Percentiles rank a stretch among this genome's conserved stretches.
These are phyloP conservation scores for Aspergillus haitiensis DNA, from an alignment of 495 filamentous ascomycete genomes.

Conservation along the genomic window DNA sequence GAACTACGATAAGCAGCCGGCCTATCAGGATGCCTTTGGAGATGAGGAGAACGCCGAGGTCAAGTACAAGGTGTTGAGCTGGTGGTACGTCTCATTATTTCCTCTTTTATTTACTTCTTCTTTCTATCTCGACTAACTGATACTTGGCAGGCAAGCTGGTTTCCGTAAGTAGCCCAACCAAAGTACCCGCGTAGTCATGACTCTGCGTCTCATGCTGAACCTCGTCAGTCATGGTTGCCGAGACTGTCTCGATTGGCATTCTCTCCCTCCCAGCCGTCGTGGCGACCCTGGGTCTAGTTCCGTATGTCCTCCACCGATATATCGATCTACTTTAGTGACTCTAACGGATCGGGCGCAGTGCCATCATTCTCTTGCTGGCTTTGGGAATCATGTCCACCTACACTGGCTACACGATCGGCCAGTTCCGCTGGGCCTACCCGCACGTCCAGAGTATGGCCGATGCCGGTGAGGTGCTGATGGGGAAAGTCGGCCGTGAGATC, in stretches of 20 bases:
- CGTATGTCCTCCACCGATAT: no score
- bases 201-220: no score
- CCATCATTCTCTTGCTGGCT: constrained; percentile 62
- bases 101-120: not conserved
- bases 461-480: constrained; percentile 64
- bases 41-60: constrained; percentile 40
- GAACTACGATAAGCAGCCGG: not conserved
- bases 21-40: constrained; percentile 36
- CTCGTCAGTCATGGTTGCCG: no score
- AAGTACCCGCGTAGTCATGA: no score
- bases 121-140: not conserved
- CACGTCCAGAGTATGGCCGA: constrained; percentile 69
- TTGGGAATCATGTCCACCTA: constrained; percentile 66
- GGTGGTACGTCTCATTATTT: constrained; percentile 45
- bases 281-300: constrained; percentile 61
- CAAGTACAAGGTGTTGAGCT: constrained; percentile 46
- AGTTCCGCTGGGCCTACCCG: constrained; percentile 35
- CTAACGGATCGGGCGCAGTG: no score
- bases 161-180: no score
- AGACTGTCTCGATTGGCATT: constrained; percentile 69
- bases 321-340: no score
- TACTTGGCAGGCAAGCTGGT: not conserved
- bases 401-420: constrained; percentile 36
- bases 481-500: constrained; percentile 60
- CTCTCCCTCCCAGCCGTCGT: constrained; percentile 63